Evolutionary conservation across 176 grass and related monocot species (phyloP).

Genomic region (Oryza longistaminata): DNA sequence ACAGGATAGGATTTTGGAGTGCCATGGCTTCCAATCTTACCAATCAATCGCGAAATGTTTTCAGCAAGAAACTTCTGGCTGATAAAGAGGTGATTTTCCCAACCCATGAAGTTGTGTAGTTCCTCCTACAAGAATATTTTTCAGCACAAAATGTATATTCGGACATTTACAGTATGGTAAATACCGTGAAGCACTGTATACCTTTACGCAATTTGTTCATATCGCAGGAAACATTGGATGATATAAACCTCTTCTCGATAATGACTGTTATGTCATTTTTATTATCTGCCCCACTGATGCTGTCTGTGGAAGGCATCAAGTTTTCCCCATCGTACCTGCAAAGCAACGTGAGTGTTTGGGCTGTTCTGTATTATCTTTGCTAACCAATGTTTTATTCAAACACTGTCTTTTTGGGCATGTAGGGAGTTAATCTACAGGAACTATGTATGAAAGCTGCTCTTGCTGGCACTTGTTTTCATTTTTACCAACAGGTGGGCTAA

Average conservation of each 20-base stretch:
- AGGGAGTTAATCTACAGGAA: constrained; percentile 81
- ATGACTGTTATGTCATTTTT: constrained; percentile 94
- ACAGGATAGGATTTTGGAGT: constrained; percentile 91
- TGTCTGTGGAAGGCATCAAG: constrained; percentile 77
- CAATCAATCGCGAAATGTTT: constrained; percentile 87
- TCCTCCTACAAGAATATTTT: not conserved
- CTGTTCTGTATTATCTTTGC: not conserved
- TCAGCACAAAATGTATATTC: not conserved
- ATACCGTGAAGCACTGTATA: not conserved
- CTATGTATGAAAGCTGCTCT: constrained; percentile 64
- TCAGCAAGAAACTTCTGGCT: constrained; percentile 87
- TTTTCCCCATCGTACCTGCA: constrained; percentile 78
- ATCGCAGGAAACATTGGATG: constrained; percentile 72
- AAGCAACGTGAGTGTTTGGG: constrained; percentile 56
- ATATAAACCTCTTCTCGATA: constrained; percentile 94
- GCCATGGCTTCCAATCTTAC: constrained; percentile 94
- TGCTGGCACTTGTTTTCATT: constrained; percentile 83
- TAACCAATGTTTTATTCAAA: not conserved
- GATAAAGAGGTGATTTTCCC: constrained; percentile 65
- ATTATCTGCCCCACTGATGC: constrained; percentile 59
- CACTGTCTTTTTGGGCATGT: constrained; percentile 17
- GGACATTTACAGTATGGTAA: not conserved
- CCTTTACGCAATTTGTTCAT: constrained; percentile 9
- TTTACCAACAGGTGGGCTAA: constrained; percentile 84
- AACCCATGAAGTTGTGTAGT: not conserved